A percentile compares a stretch with the other conserved stretches of the same genome.
Conservation (phyloP, 352 stramenopile genomes). For the Pythium phragmitis region DNA sequence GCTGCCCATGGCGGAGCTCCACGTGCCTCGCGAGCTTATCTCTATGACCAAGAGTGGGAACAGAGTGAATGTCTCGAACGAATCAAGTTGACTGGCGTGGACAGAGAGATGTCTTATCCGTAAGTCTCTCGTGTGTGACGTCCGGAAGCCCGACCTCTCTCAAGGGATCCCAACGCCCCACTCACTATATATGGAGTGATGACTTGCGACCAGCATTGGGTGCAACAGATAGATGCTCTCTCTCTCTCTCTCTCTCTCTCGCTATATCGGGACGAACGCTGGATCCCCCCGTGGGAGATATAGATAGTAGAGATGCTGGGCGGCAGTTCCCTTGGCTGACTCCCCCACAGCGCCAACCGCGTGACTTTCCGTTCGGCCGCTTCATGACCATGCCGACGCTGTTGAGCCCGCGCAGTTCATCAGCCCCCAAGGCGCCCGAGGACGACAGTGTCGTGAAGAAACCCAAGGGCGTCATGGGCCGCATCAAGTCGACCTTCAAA, state of each 20-base stretch:
- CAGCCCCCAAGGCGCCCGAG: background rate
- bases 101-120: too few species aligned
- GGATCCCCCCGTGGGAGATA: too few species aligned
- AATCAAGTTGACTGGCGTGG: too few species aligned
- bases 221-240: background rate
- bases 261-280: too few species aligned
- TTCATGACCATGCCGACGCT: conserved; percentile 28
- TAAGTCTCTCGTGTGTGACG: too few species aligned
- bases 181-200: background rate
- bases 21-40: conserved; percentile 1
- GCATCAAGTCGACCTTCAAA: conserved; percentile 73
- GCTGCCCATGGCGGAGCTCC: too few species aligned
- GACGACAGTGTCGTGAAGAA: conserved; percentile 37
- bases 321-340: background rate
- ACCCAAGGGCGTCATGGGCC: conserved; percentile 62
- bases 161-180: too few species aligned
- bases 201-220: background rate
- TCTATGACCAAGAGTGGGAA: background rate
- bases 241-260: background rate
- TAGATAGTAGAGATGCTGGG: too few species aligned
- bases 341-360: background rate
- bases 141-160: too few species aligned
- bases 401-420: conserved; percentile 32
- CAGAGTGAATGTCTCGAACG: background rate
- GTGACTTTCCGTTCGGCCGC: conserved; percentile 21